Evolutionary conservation across 169 alveolate genomes (phyloP).

Genomic region (Plasmodium sp.): DNA sequence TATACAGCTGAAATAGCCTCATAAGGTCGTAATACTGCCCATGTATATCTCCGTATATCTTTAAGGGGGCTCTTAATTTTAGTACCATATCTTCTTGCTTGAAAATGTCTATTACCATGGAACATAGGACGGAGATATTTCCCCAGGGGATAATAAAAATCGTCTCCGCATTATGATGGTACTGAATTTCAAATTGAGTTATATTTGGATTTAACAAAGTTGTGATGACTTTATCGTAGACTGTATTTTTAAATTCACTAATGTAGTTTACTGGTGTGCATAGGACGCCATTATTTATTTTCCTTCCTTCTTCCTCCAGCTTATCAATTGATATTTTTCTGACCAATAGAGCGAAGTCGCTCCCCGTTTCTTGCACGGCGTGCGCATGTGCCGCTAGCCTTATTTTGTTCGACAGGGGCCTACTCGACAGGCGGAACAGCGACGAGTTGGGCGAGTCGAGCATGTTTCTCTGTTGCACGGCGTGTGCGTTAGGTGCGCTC

Average conservation of each 20-base stretch:
- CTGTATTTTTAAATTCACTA: slow-evolving; percentile 79
- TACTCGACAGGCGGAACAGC: slow-evolving; percentile 43
- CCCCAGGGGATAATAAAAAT: slow-evolving; percentile 85
- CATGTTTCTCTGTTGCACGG: slow-evolving; percentile 37
- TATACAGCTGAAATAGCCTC: slow-evolving; percentile 94
- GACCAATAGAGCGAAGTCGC: slow-evolving; percentile 88
- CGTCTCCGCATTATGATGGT: slow-evolving; percentile 76
- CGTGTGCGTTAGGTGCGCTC: not conserved
- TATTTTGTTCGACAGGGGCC: slow-evolving; percentile 79
- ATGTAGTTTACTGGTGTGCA: slow-evolving; percentile 78
- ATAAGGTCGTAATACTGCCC: slow-evolving; percentile 98
- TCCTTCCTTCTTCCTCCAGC: slow-evolving; percentile 92
- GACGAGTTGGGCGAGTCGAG: slow-evolving; percentile 39
- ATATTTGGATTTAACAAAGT: slow-evolving; percentile 81
- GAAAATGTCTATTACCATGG: slow-evolving; percentile 82
- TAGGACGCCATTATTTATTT: slow-evolving; percentile 82
- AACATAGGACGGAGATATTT: slow-evolving; percentile 85
- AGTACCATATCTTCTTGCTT: slow-evolving; percentile 97
- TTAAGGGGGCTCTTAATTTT: slow-evolving; percentile 96
- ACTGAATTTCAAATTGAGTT: slow-evolving; percentile 76
- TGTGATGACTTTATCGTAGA: slow-evolving; percentile 81
- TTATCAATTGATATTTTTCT: slow-evolving; percentile 91
- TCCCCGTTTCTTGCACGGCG: slow-evolving; percentile 86
- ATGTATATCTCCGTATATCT: slow-evolving; percentile 99
- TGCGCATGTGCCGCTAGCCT: slow-evolving; percentile 87